Evolutionary conservation across 2,329 filamentous ascomycete species (phyloP), one percentile per base, ranked within the genome.

Genomic region (Xylariaceae sp.): DNA sequence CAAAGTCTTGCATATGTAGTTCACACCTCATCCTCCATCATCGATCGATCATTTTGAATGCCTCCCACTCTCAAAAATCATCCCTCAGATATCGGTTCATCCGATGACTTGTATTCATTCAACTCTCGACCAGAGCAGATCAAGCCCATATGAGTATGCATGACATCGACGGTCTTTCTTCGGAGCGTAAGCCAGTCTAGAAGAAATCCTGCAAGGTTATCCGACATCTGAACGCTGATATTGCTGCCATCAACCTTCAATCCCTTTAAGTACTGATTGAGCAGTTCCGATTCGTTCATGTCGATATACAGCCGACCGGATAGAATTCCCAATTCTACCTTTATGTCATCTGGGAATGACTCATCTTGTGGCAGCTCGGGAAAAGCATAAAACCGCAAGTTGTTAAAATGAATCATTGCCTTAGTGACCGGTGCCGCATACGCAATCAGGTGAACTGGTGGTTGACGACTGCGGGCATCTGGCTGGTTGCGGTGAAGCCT

Each of bases 351-450:
- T 0, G 85, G 85, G 0, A 79, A 67, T 1, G 20, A 20, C 20
- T 74, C 76, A 0, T 57, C 50, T 0, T 33, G 1, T 0, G 79
- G 75, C 0, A 84, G 66, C 0, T 66, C 24, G 0, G 86, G 85
- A 1, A 83, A 67, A 0, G 75, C 70, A 58, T 81, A 82, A 62
- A 78, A 87, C 0, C 63, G 58, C 0, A 89, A 68, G 0, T 63
- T 58, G 58, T 84, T 82, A 67, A 88, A 87, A 1, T 74, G 69
- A 0, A 80, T 61, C 85, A 89, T 89, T 0, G 75, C 72, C 21
- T 77, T 77, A 0, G 85, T 87, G 0, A 86, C 75, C 0, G 86
- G 83, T 0, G 85, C 78, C 0, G 84, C 76, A 53, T 89, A 89
- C 0, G 75, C 67, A 0, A 88, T 65, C 0, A 89, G 70, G 46